Evolutionary conservation across 805 yeast genomes (phyloP).

Genomic region (Starmerella stellata): DNA sequence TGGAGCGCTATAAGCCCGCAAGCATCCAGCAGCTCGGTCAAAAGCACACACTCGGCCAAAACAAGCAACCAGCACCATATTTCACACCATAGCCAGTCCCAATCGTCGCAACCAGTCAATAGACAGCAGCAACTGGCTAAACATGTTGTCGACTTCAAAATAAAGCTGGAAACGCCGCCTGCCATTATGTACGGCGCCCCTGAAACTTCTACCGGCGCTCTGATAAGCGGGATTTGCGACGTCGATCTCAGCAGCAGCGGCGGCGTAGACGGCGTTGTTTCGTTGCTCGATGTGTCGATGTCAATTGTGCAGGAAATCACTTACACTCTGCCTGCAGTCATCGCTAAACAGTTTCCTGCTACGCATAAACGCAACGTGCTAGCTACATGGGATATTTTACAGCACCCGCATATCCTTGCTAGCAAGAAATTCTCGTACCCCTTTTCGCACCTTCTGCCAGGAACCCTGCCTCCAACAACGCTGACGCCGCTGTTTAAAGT

Average conservation of each 20-base stretch:
- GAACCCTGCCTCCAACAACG: conserved; percentile 65
- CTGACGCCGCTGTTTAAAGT: conserved; percentile 43
- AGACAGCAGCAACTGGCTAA: too few relatives aligned
- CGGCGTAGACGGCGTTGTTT: conserved; percentile 35
- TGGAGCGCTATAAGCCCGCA: conserved; percentile 6
- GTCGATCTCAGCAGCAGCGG: conserved; percentile 33
- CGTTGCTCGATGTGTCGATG: conserved; percentile 14
- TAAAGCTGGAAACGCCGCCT: conserved; percentile 69
- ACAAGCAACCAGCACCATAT: too few relatives aligned
- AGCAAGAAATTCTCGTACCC: conserved; percentile 77
- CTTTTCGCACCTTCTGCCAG: conserved; percentile 75
- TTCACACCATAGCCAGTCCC: conserved; percentile 1
- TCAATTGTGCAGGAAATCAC: conserved; percentile 48
- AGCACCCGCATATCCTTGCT: conserved; percentile 35
- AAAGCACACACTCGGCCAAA: neutral
- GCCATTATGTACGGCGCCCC: conserved; percentile 67
- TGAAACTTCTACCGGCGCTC: conserved; percentile 63
- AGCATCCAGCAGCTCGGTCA: conserved; percentile 1
- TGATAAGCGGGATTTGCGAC: conserved; percentile 60
- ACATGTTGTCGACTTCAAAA: conserved; percentile 9
- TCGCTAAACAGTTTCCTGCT: conserved; percentile 12
- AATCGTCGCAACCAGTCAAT: conserved; percentile 2
- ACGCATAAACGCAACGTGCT: conserved; percentile 30
- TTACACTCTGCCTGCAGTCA: conserved; percentile 10
- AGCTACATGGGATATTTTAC: conserved; percentile 77